These are phyloP conservation scores for Venturia aucupariae DNA, from an alignment of 2,329 filamentous ascomycete species.

Conservation along the genomic window DNA sequence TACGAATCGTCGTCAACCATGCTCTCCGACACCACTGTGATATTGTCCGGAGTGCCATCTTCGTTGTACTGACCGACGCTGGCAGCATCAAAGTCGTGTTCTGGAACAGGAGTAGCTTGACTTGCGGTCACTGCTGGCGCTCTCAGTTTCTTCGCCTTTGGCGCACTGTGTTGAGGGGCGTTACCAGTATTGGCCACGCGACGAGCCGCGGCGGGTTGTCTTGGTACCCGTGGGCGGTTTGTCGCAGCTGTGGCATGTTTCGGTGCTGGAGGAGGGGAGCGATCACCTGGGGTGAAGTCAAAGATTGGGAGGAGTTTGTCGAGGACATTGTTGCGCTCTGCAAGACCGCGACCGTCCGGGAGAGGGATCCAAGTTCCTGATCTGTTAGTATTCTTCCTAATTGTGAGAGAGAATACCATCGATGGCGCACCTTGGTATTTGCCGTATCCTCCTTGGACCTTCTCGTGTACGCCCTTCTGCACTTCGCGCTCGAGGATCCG, in stretches of 20 bases:
- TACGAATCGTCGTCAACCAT: constrained; percentile 81
- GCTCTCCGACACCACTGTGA: constrained; percentile 73
- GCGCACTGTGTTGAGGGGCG: constrained; percentile 1
- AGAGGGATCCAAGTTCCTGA: constrained; percentile 93
- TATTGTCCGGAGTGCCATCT: constrained; percentile 74
- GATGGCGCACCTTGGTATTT: constrained; percentile 76
- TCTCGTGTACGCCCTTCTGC: constrained; percentile 92
- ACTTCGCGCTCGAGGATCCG: constrained; percentile 94
- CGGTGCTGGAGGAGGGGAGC: constrained; percentile 86
- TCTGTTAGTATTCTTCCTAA: not conserved
- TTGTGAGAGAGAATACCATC: not conserved
- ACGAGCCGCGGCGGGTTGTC: constrained; percentile 50
- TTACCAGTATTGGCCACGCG: constrained; percentile 17
- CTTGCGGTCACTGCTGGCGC: constrained; percentile 1
- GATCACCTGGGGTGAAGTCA: constrained; percentile 73
- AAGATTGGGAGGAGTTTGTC: constrained; percentile 81
- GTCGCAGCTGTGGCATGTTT: constrained; percentile 65
- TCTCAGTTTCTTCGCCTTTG: constrained; percentile 8
- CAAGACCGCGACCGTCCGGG: constrained; percentile 67
- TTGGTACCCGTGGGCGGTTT: constrained; percentile 72
- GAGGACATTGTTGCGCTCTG: constrained; percentile 77
- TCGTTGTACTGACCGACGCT: constrained; percentile 49
- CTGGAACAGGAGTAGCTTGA: constrained; percentile 4
- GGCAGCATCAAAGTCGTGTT: constrained; percentile 42
- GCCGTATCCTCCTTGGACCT: constrained; percentile 95